Evolutionary conservation across 495 filamentous ascomycete genomes (phyloP).

Genomic region (Penicillium coprophilum): DNA sequence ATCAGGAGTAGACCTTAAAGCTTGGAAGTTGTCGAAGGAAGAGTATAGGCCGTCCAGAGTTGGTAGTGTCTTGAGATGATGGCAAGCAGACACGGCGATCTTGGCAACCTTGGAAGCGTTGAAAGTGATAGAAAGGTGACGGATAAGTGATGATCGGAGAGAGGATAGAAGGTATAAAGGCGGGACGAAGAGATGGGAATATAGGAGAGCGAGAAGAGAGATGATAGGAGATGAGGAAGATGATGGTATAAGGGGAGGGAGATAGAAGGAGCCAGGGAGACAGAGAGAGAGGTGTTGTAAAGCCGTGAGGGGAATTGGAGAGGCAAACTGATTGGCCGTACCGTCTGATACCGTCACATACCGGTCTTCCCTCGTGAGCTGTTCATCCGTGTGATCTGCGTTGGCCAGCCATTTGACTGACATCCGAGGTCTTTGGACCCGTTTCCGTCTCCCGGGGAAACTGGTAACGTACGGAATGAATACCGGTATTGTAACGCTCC

Average conservation of each 20-base stretch:
- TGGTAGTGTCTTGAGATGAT: neutral
- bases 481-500: slow-evolving; percentile 8
- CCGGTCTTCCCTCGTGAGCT: slow-evolving; percentile 17
- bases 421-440: slow-evolving; percentile 15
- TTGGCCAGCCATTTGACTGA: neutral
- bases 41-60: neutral
- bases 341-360: slow-evolving; percentile 12
- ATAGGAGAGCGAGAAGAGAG: slow-evolving; percentile 17
- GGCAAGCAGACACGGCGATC: slow-evolving; percentile 7
- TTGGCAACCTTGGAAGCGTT: slow-evolving; percentile 10
- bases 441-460: slow-evolving; percentile 18
- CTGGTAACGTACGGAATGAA: slow-evolving; percentile 11
- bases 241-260: slow-evolving; percentile 31
- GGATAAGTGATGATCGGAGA: slow-evolving; percentile 16
- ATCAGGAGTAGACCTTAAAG: neutral
- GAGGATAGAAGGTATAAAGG: slow-evolving; percentile 9
- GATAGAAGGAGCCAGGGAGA: slow-evolving; percentile 18
- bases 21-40: neutral
- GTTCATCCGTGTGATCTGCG: slow-evolving; percentile 13
- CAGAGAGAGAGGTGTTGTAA: slow-evolving; percentile 8
- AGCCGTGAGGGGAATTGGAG: slow-evolving; percentile 17
- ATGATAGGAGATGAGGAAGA: slow-evolving; percentile 18
- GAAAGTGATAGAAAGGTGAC: slow-evolving; percentile 14
- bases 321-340: slow-evolving; percentile 15
- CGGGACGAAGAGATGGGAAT: slow-evolving; percentile 13